Percentiles rank a stretch among this genome's conserved stretches.
phyloP scores from a whole-genome alignment of 1,284 basidiomycete species.

The Malassezia sympodialis region DNA sequence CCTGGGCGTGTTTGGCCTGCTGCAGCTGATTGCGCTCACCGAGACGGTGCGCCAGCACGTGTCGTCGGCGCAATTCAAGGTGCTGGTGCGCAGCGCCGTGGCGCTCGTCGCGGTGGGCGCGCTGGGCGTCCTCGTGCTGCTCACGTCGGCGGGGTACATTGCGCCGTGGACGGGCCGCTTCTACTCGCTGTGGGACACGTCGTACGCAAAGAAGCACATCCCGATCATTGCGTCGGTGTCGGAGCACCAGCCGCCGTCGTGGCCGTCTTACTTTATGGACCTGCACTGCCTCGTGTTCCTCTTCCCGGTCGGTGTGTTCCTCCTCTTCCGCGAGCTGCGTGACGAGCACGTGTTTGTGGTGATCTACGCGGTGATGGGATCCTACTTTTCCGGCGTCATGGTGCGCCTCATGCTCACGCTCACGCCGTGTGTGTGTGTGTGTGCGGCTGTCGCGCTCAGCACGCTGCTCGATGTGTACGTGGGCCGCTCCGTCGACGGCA shows the following conservation, averaged over 20 bases:
- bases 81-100: conserved; percentile 55
- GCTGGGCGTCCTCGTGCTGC: conserved; percentile 50
- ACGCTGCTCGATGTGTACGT: conserved; percentile 80
- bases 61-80: conserved; percentile 83
- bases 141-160: conserved; percentile 90
- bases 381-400: conserved; percentile 99
- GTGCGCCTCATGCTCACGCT: conserved; percentile 87
- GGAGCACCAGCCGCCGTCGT: conserved; percentile 99
- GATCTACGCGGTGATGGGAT: conserved; percentile 88
- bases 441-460: conserved; percentile 81
- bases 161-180: conserved; percentile 99
- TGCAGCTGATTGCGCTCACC: conserved; percentile 91
- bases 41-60: conserved; percentile 80
- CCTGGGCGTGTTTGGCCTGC: conserved; percentile 85
- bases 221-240: conserved; percentile 98
- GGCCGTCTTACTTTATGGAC: conserved; percentile 99
- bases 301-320: conserved; percentile 88
- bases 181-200: conserved; percentile 99
- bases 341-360: conserved; percentile 99
- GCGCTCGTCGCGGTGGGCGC: conserved; percentile 64
- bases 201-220: conserved; percentile 92
- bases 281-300: conserved; percentile 93
- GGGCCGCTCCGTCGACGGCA: conserved; percentile 42
- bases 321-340: conserved; percentile 84
- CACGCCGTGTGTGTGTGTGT: conserved; percentile 81